phyloP scores from a whole-genome alignment of 352 stramenopile genomes.

The Thalassiosira mediterranea region DNA sequence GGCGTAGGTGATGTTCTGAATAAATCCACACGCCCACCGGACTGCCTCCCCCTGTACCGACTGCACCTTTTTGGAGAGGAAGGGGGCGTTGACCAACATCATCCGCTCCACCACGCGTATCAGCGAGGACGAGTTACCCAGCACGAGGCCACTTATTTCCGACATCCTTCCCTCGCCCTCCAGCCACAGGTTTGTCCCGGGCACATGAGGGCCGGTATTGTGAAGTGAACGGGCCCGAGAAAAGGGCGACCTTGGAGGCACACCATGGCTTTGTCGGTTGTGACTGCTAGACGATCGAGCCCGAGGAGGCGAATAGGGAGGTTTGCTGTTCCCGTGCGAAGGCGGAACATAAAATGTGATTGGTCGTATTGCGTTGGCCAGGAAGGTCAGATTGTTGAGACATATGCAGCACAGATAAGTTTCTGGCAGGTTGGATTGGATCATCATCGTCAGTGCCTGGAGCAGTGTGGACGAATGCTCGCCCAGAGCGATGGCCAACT shows the following conservation, averaged over 20 bases:
- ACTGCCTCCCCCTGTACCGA: slow-evolving; percentile 61
- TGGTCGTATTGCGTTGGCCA: slow-evolving; percentile 37
- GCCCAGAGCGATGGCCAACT: slow-evolving; percentile 38
- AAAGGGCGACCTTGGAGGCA: background rate
- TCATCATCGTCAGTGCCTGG: slow-evolving; percentile 32
- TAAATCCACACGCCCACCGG: slow-evolving; percentile 57
- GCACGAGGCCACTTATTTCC: slow-evolving; percentile 2
- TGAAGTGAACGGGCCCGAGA: too few relatives aligned
- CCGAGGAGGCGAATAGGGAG: background rate
- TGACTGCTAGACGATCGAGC: slow-evolving; percentile 9
- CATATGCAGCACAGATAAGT: slow-evolving; percentile 58
- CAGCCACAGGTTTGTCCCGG: background rate
- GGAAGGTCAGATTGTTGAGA: slow-evolving; percentile 63
- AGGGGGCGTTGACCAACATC: slow-evolving; percentile 37
- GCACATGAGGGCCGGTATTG: too few relatives aligned
- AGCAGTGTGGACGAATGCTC: slow-evolving; percentile 29
- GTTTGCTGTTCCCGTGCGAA: background rate
- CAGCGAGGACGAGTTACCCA: slow-evolving; percentile 48
- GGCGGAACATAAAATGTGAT: slow-evolving; percentile 36
- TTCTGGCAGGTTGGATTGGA: slow-evolving; percentile 43
- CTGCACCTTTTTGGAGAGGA: slow-evolving; percentile 27
- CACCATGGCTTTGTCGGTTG: background rate
- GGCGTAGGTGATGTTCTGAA: slow-evolving; percentile 53
- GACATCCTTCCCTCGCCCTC: slow-evolving; percentile 1
- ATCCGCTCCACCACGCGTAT: slow-evolving; percentile 51